A percentile compares a stretch with the other conserved stretches of the same genome.
phyloP scores from a whole-genome alignment of 306 rosid species.

The Quercus bicolor region DNA sequence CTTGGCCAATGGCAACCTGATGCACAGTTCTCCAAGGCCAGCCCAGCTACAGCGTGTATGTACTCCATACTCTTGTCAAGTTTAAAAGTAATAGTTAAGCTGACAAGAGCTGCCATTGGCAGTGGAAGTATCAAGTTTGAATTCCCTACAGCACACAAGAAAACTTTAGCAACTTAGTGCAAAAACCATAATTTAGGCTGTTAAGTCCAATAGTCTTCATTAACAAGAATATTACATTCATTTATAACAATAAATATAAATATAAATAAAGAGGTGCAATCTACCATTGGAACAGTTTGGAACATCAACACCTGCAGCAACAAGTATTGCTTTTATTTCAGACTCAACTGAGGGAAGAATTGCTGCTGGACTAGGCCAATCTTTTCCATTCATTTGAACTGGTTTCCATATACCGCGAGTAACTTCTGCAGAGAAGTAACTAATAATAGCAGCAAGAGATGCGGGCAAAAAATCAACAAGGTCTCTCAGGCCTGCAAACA shows the following conservation, averaged over 20 bases:
- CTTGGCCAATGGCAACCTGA: slow-evolving; percentile 74
- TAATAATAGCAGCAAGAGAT: slow-evolving; percentile 62
- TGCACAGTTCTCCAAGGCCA: slow-evolving; percentile 69
- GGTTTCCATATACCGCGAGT: slow-evolving; percentile 81
- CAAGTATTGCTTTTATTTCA: slow-evolving; percentile 60
- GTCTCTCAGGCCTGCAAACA: slow-evolving; percentile 69
- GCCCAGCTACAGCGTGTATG: slow-evolving; percentile 66
- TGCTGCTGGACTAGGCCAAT: slow-evolving; percentile 89
- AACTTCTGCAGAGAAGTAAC: slow-evolving; percentile 78
- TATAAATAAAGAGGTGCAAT: slow-evolving; percentile 18
- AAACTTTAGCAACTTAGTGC: neutral
- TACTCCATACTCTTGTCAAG: slow-evolving; percentile 62
- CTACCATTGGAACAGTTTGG: slow-evolving; percentile 59
- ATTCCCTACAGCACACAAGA: slow-evolving; percentile 31
- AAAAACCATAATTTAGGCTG: neutral
- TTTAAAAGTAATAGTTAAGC: slow-evolving; percentile 80
- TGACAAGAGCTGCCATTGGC: slow-evolving; percentile 83
- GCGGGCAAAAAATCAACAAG: slow-evolving; percentile 84
- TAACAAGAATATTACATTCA: slow-evolving; percentile 2
- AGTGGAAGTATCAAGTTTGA: slow-evolving; percentile 63
- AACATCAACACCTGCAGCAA: slow-evolving; percentile 59
- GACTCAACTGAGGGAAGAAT: slow-evolving; percentile 53
- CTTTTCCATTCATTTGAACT: slow-evolving; percentile 80
- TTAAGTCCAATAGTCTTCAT: neutral
- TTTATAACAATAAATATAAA: slow-evolving; percentile 2